phyloP scores from a whole-genome alignment of 805 yeast genomes.

The Yarrowia sp. region DNA sequence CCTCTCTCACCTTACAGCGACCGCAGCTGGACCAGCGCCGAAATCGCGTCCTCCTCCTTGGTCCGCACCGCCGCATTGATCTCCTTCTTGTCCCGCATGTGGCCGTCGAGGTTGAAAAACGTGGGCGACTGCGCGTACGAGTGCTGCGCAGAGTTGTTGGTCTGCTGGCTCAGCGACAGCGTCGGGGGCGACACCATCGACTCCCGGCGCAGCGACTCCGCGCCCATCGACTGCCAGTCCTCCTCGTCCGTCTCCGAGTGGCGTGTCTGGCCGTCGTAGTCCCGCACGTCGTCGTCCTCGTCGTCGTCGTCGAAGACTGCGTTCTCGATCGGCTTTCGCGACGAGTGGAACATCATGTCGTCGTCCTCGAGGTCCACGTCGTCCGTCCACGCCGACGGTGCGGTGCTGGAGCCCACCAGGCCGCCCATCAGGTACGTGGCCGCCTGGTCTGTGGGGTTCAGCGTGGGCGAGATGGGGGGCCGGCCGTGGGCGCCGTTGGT shows the following conservation, averaged over 20 bases:
- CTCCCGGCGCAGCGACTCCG: constrained; percentile 62
- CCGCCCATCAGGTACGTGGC: constrained; percentile 44
- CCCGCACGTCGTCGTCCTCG: constrained; percentile 47
- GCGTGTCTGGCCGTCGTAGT: constrained; percentile 43
- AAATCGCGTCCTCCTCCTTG: constrained; percentile 64
- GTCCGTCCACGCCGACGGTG: constrained; percentile 44
- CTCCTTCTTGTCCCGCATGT: constrained; percentile 35
- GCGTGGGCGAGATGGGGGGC: constrained; percentile 50
- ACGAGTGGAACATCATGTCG: constrained; percentile 48
- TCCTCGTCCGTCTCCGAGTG: constrained; percentile 91
- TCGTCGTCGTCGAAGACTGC: constrained; percentile 44
- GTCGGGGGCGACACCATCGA: constrained; percentile 36
- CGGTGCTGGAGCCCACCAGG: constrained; percentile 17
- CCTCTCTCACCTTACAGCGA: constrained; percentile 3
- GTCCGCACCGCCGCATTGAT: constrained; percentile 40
- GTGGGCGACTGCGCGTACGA: constrained; percentile 36
- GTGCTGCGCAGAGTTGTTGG: constrained; percentile 13
- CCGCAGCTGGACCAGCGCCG: constrained; percentile 54
- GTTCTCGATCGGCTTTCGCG: constrained; percentile 34
- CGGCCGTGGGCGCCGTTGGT: constrained; percentile 37
- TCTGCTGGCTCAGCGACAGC: constrained; percentile 34
- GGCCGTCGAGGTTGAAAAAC: constrained; percentile 35
- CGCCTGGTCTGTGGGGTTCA: constrained; percentile 47
- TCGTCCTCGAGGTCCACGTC: constrained; percentile 49
- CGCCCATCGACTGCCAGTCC: constrained; percentile 93